Evolutionary conservation across 2,329 filamentous ascomycete genomes (phyloP), one percentile per base, ranked within the genome.

Genomic region (Colletotrichum tofieldiae): DNA sequence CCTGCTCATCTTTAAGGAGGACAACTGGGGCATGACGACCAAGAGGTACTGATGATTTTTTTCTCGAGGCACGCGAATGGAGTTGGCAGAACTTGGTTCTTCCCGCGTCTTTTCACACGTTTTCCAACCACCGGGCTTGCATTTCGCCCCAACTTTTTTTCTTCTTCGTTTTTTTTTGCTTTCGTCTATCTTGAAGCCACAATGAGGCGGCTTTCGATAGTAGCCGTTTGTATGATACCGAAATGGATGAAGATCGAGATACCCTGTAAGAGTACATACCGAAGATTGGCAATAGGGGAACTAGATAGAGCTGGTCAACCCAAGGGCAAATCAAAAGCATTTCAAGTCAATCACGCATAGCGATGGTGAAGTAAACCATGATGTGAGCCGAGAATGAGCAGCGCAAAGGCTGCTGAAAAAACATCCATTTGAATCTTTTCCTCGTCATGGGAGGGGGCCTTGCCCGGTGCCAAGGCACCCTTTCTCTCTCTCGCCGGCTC

Each of bases 1-100:
- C 55, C 84, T 97, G 78, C 86, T 96, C 76, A 90, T 99, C 76
- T 99, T 99, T 86, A 93, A 93, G 81, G 91, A 93, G 80, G 96
- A 99, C 83, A 99, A 99, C 81, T 86, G 87, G 85, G 86, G 85
- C 73, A 69, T 74, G 61, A 70, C 68, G 45, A 72, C 70, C 59
- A 70, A 72, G 26, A 67, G 54, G 55, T 72, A 72, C 26, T 72
- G 60, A 72, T 52, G 6, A 4, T 14, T 20, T 69, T 32, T 3
- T 51, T 49, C 23, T 16, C 39, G 3, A 16, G 9, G 20, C 58
- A 32, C 12, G 26, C 32, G 29, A 35, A 3, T 29, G 29, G 26
- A 20, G 26, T 35, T 3, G 6, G 35, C 18, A 9, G 54, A 23
- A 32, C 18, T 14, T 23, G 14, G 20, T 11, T 7, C 35, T 23